Conservation (phyloP, 1,284 basidiomycete species). For the Ustilago nuda region DNA sequence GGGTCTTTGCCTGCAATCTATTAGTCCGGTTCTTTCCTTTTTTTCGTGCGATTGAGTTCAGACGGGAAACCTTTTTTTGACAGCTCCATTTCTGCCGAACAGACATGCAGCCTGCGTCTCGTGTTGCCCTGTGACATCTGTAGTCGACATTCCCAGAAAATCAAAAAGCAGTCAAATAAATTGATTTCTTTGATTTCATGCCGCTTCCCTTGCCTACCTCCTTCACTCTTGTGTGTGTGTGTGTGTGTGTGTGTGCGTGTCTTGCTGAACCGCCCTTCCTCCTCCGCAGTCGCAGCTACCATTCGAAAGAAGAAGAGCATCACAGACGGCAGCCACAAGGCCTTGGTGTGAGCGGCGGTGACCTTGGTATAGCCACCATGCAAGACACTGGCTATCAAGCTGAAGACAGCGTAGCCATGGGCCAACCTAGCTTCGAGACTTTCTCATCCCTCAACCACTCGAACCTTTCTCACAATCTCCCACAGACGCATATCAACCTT, state of each 20-base stretch:
- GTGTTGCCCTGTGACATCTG: slow-evolving; percentile 5
- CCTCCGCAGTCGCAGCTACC: too few species aligned
- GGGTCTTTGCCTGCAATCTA: too few species aligned
- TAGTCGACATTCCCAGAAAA: slow-evolving; percentile 15
- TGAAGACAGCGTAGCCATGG: slow-evolving; percentile 21
- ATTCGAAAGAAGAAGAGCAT: background rate
- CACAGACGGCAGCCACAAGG: background rate
- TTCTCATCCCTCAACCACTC: slow-evolving; percentile 21
- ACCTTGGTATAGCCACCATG: background rate
- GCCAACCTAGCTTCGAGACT: slow-evolving; percentile 24
- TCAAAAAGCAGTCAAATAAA: background rate
- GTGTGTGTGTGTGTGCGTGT: too few species aligned
- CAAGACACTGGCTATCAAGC: background rate
- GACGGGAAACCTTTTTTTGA: background rate
- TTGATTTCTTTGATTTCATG: background rate
- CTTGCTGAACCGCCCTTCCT: too few species aligned
- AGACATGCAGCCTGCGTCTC: slow-evolving; percentile 3
- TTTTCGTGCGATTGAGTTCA: too few species aligned
- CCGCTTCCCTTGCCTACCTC: background rate
- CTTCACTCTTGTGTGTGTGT: background rate
- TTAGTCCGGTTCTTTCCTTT: too few species aligned
- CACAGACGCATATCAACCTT: slow-evolving; percentile 21
- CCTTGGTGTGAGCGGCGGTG: slow-evolving; percentile 11
- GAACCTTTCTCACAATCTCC: slow-evolving; percentile 32
- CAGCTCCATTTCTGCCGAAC: slow-evolving; percentile 1